phyloP scores from a whole-genome alignment of 2,329 filamentous ascomycete species.

The Trichoderma simmonsii region DNA sequence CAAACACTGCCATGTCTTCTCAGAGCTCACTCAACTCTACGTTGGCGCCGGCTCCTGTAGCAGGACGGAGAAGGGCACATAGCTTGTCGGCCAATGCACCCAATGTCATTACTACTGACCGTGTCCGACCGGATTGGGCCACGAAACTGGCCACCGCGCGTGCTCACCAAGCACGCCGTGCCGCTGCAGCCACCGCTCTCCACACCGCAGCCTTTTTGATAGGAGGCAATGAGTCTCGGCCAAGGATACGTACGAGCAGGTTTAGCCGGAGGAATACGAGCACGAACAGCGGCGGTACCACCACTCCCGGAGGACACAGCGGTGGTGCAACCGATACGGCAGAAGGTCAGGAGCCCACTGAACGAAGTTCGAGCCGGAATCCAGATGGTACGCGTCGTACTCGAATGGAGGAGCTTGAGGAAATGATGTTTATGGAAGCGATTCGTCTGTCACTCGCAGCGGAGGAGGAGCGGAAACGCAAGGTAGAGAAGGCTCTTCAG shows the following conservation, averaged over 20 bases:
- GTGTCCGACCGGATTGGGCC: conserved; percentile 89
- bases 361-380: conserved; percentile 24
- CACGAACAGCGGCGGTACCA: conserved; percentile 34
- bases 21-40: conserved; percentile 72
- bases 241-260: conserved; percentile 44
- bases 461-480: conserved; percentile 87
- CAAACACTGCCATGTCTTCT: conserved; percentile 75
- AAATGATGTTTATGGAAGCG: conserved; percentile 98
- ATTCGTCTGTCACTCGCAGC: conserved; percentile 86
- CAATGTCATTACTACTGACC: conserved; percentile 87
- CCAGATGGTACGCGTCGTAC: conserved; percentile 35
- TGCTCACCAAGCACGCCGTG: conserved; percentile 78
- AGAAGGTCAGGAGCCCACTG: conserved; percentile 28
- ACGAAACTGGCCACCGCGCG: conserved; percentile 82
- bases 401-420: conserved; percentile 84
- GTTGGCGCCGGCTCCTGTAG: conserved; percentile 40
- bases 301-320: conserved; percentile 27
- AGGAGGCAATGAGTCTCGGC: conserved; percentile 57
- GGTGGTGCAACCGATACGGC: conserved; percentile 17
- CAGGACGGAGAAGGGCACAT: conserved; percentile 48
- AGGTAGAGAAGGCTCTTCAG: conserved; percentile 51
- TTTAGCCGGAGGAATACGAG: conserved; percentile 56
- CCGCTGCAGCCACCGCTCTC: conserved; percentile 88
- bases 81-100: conserved; percentile 78
- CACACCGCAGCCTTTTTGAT: conserved; percentile 95